Base-by-base conservation (phyloP, 352 stramenopile genomes). In the Phytophthora brassicae region DNA sequence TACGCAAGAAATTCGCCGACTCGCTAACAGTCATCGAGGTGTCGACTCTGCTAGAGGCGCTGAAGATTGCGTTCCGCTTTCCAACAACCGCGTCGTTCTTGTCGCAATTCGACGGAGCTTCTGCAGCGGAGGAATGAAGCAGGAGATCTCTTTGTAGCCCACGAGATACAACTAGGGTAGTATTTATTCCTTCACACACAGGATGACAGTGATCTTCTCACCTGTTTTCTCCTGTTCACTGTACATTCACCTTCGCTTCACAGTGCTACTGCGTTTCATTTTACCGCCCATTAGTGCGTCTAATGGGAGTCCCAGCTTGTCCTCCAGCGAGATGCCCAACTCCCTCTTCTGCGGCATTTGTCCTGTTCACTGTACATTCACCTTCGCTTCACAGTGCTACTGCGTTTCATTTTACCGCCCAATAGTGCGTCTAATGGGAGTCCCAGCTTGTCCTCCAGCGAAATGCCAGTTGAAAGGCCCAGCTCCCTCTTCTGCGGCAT, bases 361-460 rank as follows among this genome's bases (percentile, higher is more conserved):
- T 29, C 28, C 31, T 38, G 58, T 38, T 41, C 52, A 50, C 31
- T 65, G 53, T 26, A 61, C 38, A 57, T 64, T 72, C 59, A 76
- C 50, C 55, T 68, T 44, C 51, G 60, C 42, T 65, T 74, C 31
- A 39, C 60, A 38, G 52, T 70, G 59, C 33, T 29, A 57, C 66
- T 82, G 42, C 53, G 63, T 59, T 80, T 78, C 43, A 33, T 64
- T 12, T 58, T 67, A 5, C 58, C 60, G 9, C 50, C 47, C 22
- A 92, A 70, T 13, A 92, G 71, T 33, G 81, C 84, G 59, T 90
- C 79, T 19, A 92, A 71, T 16, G 84, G 72, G 44, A 92, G 71
- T 24, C 69, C 68, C 31, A 92, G 67, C 46, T 89, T 78, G 54
- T 89, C 80, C 62, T 89, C 73, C 16, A 92, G 66, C 17, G 74